Evolutionary conservation across 2,329 filamentous ascomycete genomes (phyloP), one percentile per base, ranked within the genome.

Genomic region (Didymella pinodella): DNA sequence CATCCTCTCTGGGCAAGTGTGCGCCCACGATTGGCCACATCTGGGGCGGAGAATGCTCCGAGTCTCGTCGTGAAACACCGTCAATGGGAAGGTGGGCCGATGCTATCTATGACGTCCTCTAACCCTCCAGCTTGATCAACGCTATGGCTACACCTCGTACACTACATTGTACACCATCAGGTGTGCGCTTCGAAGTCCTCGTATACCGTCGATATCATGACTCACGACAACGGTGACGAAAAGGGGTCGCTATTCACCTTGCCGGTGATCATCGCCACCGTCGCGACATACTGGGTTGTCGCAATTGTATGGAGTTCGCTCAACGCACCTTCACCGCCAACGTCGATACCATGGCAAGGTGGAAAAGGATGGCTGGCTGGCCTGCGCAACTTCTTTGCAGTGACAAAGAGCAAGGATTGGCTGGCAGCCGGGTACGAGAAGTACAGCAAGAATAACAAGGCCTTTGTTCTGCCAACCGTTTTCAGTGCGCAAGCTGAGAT

Each of bases 401-500:
- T 71, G 16, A 65, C 63, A 0, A 64, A 65, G 57, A 65, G 63
- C 53, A 71, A 65, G 41, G 57, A 66, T 49, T 71, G 70, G 70
- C 5, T 70, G 20, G 38, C 59, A 10, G 52, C 60, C 1, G 70
- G 70, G 4, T 71, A 72, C 52, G 49, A 64, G 11, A 62, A 64
- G 26, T 72, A 74, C 59, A 66, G 57, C 60, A 71, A 72, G 29
- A 44, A 66, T 0, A 60, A 63, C 46, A 61, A 65, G n/a, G 47
- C 66, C 18, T 75, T 72, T 54, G 65, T 75, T 22, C 59, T 74
- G 6, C 70, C 71, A 18, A 48, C 63, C 16, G 65, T 64, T 12
- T 64, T 73, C 2, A 69, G 71, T 14, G 59, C 64, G 48, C 31
- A 48, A 16, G 61, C 70, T 2, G 73, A 75, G 59, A 54, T 79